Evolutionary conservation across 1,284 basidiomycete species (phyloP).

Genomic region (Heliocybe sulcata): DNA sequence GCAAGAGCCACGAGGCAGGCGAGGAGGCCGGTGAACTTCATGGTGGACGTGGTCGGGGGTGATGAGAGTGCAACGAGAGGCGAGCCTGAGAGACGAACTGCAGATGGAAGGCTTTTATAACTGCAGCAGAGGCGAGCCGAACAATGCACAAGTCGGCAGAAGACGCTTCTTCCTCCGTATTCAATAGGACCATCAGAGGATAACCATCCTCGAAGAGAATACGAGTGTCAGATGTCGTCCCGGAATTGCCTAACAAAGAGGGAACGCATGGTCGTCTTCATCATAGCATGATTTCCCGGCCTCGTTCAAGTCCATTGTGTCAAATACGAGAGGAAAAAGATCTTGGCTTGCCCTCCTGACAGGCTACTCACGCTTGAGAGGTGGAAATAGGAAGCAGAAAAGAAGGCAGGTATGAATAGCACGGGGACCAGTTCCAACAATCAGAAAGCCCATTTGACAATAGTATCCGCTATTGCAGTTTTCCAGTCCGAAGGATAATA

Average conservation of each 20-base stretch:
- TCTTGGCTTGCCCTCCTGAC: not conserved
- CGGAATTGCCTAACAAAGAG: not conserved
- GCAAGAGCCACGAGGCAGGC: conserved; percentile 15
- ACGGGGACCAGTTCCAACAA: not conserved
- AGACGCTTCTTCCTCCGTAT: not conserved
- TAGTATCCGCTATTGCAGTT: too few species aligned
- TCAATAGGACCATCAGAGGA: not conserved
- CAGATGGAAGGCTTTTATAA: not conserved
- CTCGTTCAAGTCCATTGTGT: not conserved
- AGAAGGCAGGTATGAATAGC: not conserved
- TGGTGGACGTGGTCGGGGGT: conserved; percentile 9
- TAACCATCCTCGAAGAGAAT: not conserved
- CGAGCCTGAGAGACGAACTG: not conserved
- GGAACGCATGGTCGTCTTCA: not conserved
- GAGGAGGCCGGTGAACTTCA: conserved; percentile 18
- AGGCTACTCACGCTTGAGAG: not conserved
- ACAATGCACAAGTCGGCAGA: not conserved
- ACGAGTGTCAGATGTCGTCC: not conserved
- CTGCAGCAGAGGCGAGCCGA: not conserved
- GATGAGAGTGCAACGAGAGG: not conserved
- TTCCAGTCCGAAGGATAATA: too few species aligned
- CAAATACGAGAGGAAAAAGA: not conserved
- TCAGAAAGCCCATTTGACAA: too few species aligned
- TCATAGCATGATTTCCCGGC: not conserved
- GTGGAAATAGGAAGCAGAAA: not conserved